Evolutionary conservation across 441 rosid species (phyloP), one percentile per base, ranked within the genome.

Genomic region (Capsella rubella): DNA sequence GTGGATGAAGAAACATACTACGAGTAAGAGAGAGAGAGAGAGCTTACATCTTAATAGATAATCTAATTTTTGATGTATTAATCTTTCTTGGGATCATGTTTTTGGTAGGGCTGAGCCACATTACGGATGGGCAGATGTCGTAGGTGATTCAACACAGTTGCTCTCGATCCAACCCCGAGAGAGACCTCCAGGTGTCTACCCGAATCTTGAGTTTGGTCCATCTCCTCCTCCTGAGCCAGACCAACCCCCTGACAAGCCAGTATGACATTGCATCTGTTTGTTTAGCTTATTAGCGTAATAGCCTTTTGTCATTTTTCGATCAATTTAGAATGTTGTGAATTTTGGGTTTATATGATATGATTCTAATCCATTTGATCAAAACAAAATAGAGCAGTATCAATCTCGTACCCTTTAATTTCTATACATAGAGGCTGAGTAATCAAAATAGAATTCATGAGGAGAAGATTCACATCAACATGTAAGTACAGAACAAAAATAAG

Each of bases 61-160:
- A 49, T 63, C 3, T 65, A 7, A 12, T 4, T 58, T 29, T 32
- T 45, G 21, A 50, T 51, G 42, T 29, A 16, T 11, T 72, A 34
- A 66, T 65, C 43, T 45, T 42, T 32, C 16, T 11, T 45, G 15
- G 50, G 50, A 31, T 12, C 55, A 34, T 58, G 46, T 42, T 85
- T 58, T 55, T 76, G 68, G 32, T 73, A 95, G 99, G 85, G 95
- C 93, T 28, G 95, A 88, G 69, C 97, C 99, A 54, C 97, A 94
- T 81, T 92, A 90, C 46, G 99, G 97, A 52, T 92, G 99, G 97
- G 91, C 93, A 18, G 98, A 93, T 76, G 95, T 93, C 2, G 98
- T 93, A 60, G 98, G 97, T 8, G 92, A 90, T 78, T 90, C 96
- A 4, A 86, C 81, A 68, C 98, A 91, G 79, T 81, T 93, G 81